Evolutionary conservation across 495 filamentous ascomycete species (phyloP), one percentile per base, ranked within the genome.

Genomic region (Opeltia flavorubescens): DNA sequence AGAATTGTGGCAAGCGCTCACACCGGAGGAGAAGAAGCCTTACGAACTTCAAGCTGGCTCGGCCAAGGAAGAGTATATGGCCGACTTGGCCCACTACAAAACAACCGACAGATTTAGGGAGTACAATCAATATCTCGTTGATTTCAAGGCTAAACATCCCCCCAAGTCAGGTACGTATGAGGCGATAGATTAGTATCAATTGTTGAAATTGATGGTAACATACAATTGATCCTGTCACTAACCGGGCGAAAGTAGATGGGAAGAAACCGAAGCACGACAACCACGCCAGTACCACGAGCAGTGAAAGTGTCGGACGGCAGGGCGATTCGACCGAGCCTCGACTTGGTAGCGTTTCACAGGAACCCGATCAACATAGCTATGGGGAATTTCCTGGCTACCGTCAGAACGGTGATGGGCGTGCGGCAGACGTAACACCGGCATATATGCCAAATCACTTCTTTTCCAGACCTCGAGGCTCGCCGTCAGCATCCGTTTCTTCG

Each of bases 1-100:
- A 13, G 84, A 86, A 56, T 71, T 80, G 51, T 88, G 83, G 83
- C 84, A 87, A 55, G 74, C 73, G 36, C 63, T 88, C 4, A 63
- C 69, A 9, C 66, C 77, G 2, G 62, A 67, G 6, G 75, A 77
- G 44, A 83, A 83, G 55, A 83, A 86, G 55, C 70, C 71, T 5
- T 88, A 74, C 49, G 83, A 88, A 53, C 66, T 67, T 35, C 73
- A 83, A 56, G 83, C 84, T 26, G 70, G 73, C 44, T 51, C 70
- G 23, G 76, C 77, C 24, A 88, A 88, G 60, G 81, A 86, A 52
- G 79, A 67, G 55, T 86, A 83, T 53, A 73, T 80, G 50, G 61
- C 63, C 13, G 77, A 82, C 49, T 62, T 86, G 26, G 64, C 69
- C 26, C 71, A 80, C 29, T 88, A 88, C 63, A 86, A 86, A 56